Conservation (phyloP, 2,329 filamentous ascomycete species). For the Aureobasidium sp. region DNA sequence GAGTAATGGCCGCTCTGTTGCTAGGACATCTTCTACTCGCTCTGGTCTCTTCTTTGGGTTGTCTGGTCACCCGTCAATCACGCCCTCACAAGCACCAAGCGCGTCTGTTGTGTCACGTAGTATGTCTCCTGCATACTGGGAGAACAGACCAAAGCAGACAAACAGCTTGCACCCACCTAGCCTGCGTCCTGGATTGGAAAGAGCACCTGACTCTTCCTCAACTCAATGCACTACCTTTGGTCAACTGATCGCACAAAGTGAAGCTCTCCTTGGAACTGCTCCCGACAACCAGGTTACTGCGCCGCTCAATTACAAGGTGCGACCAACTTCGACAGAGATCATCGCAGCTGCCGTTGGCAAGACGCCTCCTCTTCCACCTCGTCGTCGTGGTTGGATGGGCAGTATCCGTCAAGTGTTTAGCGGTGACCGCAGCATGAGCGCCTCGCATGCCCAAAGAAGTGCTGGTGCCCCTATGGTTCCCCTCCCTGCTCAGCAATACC, state of each 20-base stretch:
- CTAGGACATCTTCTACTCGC: slow-evolving; percentile 37
- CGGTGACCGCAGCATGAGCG: slow-evolving; percentile 23
- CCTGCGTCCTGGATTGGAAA: neutral
- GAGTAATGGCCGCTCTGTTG: slow-evolving; percentile 33
- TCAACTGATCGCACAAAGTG: slow-evolving; percentile 6
- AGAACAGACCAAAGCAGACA: neutral
- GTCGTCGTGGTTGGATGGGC: slow-evolving; percentile 23
- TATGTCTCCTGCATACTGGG: slow-evolving; percentile 2
- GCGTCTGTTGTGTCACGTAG: neutral
- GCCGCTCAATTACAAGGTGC: neutral
- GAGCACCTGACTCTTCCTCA: neutral
- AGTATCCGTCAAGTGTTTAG: slow-evolving; percentile 21
- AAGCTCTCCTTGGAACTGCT: neutral
- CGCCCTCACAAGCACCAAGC: slow-evolving; percentile 9
- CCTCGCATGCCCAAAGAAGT: slow-evolving; percentile 4
- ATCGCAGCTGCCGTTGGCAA: slow-evolving; percentile 1
- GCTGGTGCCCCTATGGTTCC: slow-evolving; percentile 16
- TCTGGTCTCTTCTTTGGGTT: slow-evolving; percentile 22
- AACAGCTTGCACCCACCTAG: neutral
- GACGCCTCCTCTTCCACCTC: neutral
- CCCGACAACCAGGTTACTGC: neutral
- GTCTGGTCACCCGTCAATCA: slow-evolving; percentile 12
- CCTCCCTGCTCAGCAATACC: slow-evolving; percentile 8
- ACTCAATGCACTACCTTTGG: slow-evolving; percentile 8
- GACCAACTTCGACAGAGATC: slow-evolving; percentile 3